A percentile compares a stretch with the other conserved stretches of the same genome.
Conservation (phyloP, 2,329 filamentous ascomycete species). For the Talaromyces albobiverticillius region DNA sequence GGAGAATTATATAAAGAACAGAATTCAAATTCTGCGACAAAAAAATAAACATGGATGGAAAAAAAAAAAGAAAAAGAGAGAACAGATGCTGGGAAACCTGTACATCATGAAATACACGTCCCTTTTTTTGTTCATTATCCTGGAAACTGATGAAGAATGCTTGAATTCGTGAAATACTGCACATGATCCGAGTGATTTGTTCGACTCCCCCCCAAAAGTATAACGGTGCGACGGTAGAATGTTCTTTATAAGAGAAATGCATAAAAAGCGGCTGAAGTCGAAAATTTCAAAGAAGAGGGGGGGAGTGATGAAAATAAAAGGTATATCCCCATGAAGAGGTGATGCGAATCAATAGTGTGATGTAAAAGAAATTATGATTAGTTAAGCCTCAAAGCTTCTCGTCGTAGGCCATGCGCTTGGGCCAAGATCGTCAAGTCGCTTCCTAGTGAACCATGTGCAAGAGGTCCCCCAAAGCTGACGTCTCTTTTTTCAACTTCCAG, state of each 20-base stretch:
- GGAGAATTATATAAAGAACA: neutral
- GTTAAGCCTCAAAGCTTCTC: neutral
- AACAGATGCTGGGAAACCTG: neutral
- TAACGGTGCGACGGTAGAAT: neutral
- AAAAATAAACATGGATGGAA: neutral
- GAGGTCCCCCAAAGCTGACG: constrained; percentile 34
- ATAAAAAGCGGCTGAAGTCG: neutral
- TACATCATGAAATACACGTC: constrained; percentile 1
- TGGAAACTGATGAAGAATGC: neutral
- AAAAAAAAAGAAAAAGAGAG: neutral
- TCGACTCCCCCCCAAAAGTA: constrained; percentile 5
- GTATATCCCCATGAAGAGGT: neutral
- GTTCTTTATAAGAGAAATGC: neutral
- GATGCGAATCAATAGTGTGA: neutral
- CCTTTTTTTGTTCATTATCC: constrained; percentile 1
- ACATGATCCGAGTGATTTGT: constrained; percentile 5
- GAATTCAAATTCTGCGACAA: neutral
- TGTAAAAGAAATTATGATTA: neutral
- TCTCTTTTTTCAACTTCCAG: constrained; percentile 45
- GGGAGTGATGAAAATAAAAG: neutral
- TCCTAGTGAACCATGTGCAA: constrained; percentile 31
- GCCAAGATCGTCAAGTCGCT: neutral
- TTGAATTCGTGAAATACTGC: neutral
- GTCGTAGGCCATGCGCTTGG: neutral
- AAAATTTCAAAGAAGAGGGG: neutral